Evolutionary conservation across 495 filamentous ascomycete genomes (phyloP).

Genomic region (Amphirosellinia nigrospora): DNA sequence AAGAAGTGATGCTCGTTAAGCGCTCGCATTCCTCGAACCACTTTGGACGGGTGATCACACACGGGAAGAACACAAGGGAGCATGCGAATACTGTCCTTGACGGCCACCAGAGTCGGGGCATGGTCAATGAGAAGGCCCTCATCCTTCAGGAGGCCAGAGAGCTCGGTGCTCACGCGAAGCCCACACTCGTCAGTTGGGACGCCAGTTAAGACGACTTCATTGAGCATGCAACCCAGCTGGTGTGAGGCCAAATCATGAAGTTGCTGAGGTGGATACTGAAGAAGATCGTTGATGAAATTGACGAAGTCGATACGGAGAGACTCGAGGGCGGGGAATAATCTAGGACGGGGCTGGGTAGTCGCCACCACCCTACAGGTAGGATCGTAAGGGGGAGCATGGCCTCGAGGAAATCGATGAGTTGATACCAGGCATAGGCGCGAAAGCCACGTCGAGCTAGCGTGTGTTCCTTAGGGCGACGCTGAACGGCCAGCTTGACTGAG

Average conservation of each 20-base stretch:
- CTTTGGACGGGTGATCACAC: conserved; percentile 35
- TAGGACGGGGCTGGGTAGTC: conserved; percentile 33
- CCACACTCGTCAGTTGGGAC: conserved; percentile 46
- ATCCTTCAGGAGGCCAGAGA: conserved; percentile 50
- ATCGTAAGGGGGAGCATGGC: conserved; percentile 49
- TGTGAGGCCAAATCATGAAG: conserved; percentile 48
- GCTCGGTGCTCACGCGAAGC: conserved; percentile 39
- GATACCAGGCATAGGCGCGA: conserved; percentile 55
- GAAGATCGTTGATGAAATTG: conserved; percentile 49
- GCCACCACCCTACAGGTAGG: conserved; percentile 16
- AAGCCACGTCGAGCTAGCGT: conserved; percentile 48
- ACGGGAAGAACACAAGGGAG: conserved; percentile 31
- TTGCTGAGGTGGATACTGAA: conserved; percentile 38
- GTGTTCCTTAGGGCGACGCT: conserved; percentile 42
- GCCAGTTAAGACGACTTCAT: conserved; percentile 53
- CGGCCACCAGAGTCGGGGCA: conserved; percentile 41
- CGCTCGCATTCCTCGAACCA: conserved; percentile 44
- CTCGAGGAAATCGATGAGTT: conserved; percentile 51
- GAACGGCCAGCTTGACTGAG: conserved; percentile 38
- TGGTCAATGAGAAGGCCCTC: conserved; percentile 51
- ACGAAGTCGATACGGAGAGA: conserved; percentile 54
- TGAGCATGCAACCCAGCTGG: conserved; percentile 49
- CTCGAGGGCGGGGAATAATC: conserved; percentile 49
- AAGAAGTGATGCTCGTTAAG: conserved; percentile 21
- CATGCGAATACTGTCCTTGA: conserved; percentile 36